Evolutionary conservation across 2,329 filamentous ascomycete species (phyloP).

Genomic region (Cryphonectria radicalis): DNA sequence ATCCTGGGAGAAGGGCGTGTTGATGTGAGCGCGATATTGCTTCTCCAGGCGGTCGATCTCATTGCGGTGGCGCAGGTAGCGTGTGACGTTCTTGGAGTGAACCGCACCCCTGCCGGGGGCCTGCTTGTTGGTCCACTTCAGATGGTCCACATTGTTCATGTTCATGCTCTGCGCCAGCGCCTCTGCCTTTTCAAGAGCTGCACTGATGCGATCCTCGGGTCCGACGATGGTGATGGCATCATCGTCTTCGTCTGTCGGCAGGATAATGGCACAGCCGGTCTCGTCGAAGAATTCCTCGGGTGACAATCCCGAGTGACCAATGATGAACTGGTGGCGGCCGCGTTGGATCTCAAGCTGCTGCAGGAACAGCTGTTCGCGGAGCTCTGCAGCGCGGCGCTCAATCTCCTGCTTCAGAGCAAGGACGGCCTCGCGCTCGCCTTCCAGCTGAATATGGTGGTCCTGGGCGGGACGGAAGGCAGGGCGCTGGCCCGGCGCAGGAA

Average conservation of each 20-base stretch:
- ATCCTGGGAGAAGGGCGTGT: slow-evolving; percentile 72
- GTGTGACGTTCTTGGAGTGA: slow-evolving; percentile 84
- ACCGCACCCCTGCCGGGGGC: slow-evolving; percentile 72
- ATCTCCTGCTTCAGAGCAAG: slow-evolving; percentile 80
- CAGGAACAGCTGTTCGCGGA: slow-evolving; percentile 75
- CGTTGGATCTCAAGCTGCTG: slow-evolving; percentile 82
- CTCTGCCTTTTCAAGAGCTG: slow-evolving; percentile 81
- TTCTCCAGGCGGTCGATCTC: slow-evolving; percentile 84
- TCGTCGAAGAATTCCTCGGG: slow-evolving; percentile 86
- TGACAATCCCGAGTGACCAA: slow-evolving; percentile 79
- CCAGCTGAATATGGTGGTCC: slow-evolving; percentile 82
- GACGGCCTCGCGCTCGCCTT: slow-evolving; percentile 82
- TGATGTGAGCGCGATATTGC: slow-evolving; percentile 82
- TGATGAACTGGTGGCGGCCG: slow-evolving; percentile 92
- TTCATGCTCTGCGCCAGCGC: slow-evolving; percentile 88
- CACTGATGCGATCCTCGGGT: slow-evolving; percentile 71
- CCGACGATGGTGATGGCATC: slow-evolving; percentile 87
- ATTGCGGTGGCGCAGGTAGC: slow-evolving; percentile 81
- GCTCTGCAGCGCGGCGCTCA: slow-evolving; percentile 75
- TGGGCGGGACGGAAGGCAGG: slow-evolving; percentile 73
- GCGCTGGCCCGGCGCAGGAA: slow-evolving; percentile 64
- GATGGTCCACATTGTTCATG: slow-evolving; percentile 80
- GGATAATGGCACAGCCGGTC: slow-evolving; percentile 86
- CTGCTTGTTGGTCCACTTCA: slow-evolving; percentile 49
- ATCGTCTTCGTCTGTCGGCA: slow-evolving; percentile 78